Conservation (phyloP, 306 rosid species). For the Macrotyloma uniflorum region DNA sequence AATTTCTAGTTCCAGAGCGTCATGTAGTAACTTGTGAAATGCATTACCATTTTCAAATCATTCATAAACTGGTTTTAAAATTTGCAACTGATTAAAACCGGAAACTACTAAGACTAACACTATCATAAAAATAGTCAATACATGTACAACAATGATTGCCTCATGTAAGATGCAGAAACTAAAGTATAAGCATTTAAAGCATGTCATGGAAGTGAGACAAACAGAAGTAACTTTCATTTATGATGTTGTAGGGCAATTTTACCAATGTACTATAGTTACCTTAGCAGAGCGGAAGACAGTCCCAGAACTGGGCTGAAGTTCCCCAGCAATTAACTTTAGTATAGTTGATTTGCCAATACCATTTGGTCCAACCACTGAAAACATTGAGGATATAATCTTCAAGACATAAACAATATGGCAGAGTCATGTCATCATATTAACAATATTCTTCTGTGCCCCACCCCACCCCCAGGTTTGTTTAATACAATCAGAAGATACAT, state of each 20-base stretch:
- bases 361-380: conserved; percentile 99
- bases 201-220: conserved; percentile 24
- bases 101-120: not conserved
- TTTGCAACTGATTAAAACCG: conserved; percentile 32
- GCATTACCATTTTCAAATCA: conserved; percentile 4
- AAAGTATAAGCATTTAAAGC: conserved; percentile 21
- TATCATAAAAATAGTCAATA: conserved; percentile 11
- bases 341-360: conserved; percentile 99
- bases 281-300: conserved; percentile 97
- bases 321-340: conserved; percentile 97
- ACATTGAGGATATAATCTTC: conserved; percentile 36
- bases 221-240: not conserved
- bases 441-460: conserved; percentile 15
- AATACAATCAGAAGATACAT: conserved; percentile 26
- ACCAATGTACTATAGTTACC: conserved; percentile 52
- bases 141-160: conserved; percentile 12
- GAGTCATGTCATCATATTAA: conserved; percentile 14
- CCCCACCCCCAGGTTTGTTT: too few relatives aligned
- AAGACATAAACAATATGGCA: conserved; percentile 29
- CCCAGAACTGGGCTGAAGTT: conserved; percentile 94
- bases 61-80: not conserved
- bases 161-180: conserved; percentile 25
- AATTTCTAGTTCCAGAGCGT: not conserved
- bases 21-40: not conserved
- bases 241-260: conserved; percentile 11